These are phyloP conservation scores for Tulasnella sp. DNA, from an alignment of 768 basidiomycete genomes.

Conservation along the genomic window DNA sequence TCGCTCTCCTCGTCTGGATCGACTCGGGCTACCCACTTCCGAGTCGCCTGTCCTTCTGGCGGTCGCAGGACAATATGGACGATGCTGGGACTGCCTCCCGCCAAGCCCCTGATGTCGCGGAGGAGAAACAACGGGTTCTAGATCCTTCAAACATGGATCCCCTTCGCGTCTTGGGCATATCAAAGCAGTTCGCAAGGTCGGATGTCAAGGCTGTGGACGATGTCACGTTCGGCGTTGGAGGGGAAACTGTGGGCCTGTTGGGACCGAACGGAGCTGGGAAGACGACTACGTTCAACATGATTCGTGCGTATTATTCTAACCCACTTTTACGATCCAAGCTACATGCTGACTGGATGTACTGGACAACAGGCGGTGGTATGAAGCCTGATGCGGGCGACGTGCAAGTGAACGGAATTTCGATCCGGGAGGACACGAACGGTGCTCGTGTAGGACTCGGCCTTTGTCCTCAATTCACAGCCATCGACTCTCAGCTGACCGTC, in stretches of 20 bases:
- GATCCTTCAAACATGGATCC: conserved; percentile 37
- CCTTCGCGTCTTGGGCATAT: conserved; percentile 49
- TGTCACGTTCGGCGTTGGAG: conserved; percentile 54
- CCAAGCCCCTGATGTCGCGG: not conserved
- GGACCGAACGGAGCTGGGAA: conserved; percentile 77
- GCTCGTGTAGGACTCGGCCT: conserved; percentile 65
- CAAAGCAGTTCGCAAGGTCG: conserved; percentile 46
- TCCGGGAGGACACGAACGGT: conserved; percentile 47
- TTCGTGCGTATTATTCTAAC: conserved; percentile 30
- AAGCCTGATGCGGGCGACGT: conserved; percentile 59
- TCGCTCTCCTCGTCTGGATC: conserved; percentile 54
- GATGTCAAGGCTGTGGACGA: conserved; percentile 48
- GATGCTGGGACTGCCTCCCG: not conserved
- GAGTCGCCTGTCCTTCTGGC: conserved; percentile 25
- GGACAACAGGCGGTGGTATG: conserved; percentile 49
- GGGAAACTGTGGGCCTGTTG: conserved; percentile 56
- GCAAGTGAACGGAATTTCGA: conserved; percentile 52
- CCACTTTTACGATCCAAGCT: not conserved
- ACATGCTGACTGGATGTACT: not conserved
- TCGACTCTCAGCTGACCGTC: conserved; percentile 66
- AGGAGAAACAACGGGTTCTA: not conserved
- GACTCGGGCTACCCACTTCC: conserved; percentile 51
- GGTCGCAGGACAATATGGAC: not conserved
- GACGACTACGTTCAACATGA: conserved; percentile 69
- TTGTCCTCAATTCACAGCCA: conserved; percentile 77